Evolutionary conservation across 345 rosid species (phyloP), one percentile per base, ranked within the genome.

Genomic region (Mercurialis annua): DNA sequence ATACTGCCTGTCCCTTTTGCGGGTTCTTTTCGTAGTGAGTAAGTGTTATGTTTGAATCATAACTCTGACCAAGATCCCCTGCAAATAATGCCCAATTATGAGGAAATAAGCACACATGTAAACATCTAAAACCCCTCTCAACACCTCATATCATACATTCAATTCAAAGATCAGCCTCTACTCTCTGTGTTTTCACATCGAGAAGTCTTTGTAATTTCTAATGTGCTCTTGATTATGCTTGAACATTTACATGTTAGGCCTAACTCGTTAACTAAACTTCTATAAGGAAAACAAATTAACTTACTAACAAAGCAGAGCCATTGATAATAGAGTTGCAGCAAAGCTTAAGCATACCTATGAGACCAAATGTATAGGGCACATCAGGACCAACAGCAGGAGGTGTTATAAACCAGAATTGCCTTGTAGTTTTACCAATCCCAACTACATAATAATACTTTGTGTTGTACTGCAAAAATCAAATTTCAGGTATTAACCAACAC

Each of bases 31-130:
- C 96, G 20, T 90, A 93, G 73, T 93, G 97, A 67, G 87, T 80
- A 42, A 93, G 84, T 0, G 97, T 90, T 42, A 0, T 69, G 67
- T 93, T 93, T 43, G 99, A 93, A 84, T 93, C 97, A 69, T 72
- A 93, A 70, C 61, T 87, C 76, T 93, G 97, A 26, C 97, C 99
- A 69, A 93, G 87, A 85, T 90, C 97, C 58, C 99, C 97, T 93
- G 77, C 84, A 86, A 68, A 44, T 16, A 27, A 47, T 27, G 59
- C 21, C 46, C 59, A 54, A 18, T 60, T 7, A 23, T 7, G 12
- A 55, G n/a, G 14, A 53, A 11, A 61, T 34, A 15, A 66, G 51
- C 23, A 26, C 68, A n/a, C n/a, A n/a, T n/a, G n/a, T n/a, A n/a
- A n/a, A n/a, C n/a, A 29, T 24, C 11, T 30, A 34, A 17, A 4